phyloP scores from a whole-genome alignment of 306 rosid species.

The Hippophae tibetana region DNA sequence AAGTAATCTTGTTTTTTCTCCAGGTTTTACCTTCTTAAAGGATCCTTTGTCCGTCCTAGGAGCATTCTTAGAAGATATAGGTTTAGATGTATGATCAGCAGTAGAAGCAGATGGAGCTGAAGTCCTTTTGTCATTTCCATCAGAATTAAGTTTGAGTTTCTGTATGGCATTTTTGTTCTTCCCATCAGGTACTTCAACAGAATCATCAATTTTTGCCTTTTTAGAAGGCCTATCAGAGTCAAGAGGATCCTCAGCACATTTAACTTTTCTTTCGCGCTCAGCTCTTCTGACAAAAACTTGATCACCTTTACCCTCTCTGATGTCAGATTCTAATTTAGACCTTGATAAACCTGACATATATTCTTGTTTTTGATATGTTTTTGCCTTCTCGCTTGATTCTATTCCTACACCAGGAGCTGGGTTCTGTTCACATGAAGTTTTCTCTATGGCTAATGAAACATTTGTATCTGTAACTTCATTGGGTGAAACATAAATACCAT shows the following conservation, averaged over 20 bases:
- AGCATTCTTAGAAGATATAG: constrained; percentile 21
- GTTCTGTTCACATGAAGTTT: constrained; percentile 23
- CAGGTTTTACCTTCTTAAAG: constrained; percentile 41
- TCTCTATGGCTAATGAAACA: constrained; percentile 11
- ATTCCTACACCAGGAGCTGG: constrained; percentile 9
- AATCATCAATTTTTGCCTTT: constrained; percentile 33
- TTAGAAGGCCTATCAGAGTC: constrained; percentile 31
- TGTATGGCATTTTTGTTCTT: constrained; percentile 14
- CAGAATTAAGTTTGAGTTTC: constrained; percentile 16
- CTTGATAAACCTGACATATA: constrained; percentile 4
- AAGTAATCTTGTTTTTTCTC: constrained; percentile 15
- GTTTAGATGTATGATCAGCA: constrained; percentile 19
- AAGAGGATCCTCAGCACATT: constrained; percentile 9
- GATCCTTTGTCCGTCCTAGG: constrained; percentile 25
- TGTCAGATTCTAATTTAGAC: constrained; percentile 22
- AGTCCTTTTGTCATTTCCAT: constrained; percentile 15
- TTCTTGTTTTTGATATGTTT: constrained; percentile 10
- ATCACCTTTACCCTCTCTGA: constrained; percentile 16
- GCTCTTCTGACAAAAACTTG: constrained; percentile 9
- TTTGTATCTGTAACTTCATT: constrained; percentile 27
- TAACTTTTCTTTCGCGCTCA: constrained; percentile 16
- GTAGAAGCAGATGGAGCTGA: constrained; percentile 7
- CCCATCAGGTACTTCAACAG: constrained; percentile 18
- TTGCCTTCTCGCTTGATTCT: constrained; percentile 10
- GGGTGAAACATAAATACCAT: constrained; percentile 14